Conservation (phyloP, 352 stramenopile species). For the Globisporangium ultimum region DNA sequence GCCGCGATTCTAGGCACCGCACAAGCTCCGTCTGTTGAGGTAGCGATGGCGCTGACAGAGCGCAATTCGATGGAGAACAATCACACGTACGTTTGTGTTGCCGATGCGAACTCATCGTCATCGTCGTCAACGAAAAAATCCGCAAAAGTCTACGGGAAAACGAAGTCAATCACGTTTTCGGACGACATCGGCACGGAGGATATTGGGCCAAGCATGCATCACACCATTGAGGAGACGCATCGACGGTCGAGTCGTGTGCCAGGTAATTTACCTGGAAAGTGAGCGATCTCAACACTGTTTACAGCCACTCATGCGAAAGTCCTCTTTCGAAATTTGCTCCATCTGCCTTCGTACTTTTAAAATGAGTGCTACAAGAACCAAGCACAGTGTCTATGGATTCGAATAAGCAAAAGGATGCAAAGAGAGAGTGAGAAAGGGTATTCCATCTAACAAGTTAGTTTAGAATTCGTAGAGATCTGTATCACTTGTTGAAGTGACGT, state of each 20-base stretch:
- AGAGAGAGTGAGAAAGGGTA: too few species aligned
- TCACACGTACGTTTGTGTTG: slow-evolving; percentile 16
- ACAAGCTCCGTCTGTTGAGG: slow-evolving; percentile 49
- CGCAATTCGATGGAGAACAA: slow-evolving; percentile 34
- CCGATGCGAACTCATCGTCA: not conserved
- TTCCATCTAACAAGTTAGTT: too few species aligned
- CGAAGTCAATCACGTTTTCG: not conserved
- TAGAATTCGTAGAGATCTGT: too few species aligned
- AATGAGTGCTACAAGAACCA: too few species aligned
- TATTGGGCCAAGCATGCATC: not conserved
- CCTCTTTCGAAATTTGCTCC: too few species aligned
- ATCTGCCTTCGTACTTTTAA: too few species aligned
- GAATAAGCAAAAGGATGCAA: too few species aligned
- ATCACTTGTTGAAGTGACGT: too few species aligned
- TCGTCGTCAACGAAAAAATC: not conserved
- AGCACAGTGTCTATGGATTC: too few species aligned
- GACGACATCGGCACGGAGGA: slow-evolving; percentile 8
- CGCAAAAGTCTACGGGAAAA: not conserved
- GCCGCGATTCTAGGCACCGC: slow-evolving; percentile 41
- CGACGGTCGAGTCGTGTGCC: slow-evolving; percentile 5
- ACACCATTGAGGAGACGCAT: slow-evolving; percentile 8
- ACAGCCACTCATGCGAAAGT: too few species aligned
- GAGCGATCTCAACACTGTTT: too few species aligned
- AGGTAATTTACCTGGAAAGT: not conserved
- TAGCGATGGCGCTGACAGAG: slow-evolving; percentile 42